Conservation (phyloP, 352 stramenopile genomes). For the Phytophthora hybrid region DNA sequence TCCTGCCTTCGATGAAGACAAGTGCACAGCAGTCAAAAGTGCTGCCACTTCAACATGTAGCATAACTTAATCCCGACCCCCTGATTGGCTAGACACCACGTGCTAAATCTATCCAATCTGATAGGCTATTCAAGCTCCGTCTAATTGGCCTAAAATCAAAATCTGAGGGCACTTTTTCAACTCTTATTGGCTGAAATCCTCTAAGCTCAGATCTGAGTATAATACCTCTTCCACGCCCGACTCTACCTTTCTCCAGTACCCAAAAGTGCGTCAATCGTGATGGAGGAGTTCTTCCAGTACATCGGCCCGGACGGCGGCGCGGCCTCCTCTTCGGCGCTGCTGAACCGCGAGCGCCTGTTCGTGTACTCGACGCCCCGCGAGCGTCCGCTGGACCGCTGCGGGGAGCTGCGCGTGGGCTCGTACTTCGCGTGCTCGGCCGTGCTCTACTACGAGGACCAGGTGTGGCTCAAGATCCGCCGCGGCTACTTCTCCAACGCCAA, state of each 20-base stretch:
- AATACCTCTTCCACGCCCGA: too few relatives aligned
- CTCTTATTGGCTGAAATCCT: too few relatives aligned
- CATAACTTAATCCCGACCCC: background rate
- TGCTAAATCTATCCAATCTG: too few relatives aligned
- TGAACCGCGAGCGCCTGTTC: slow-evolving; percentile 60
- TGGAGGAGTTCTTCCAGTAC: slow-evolving; percentile 85
- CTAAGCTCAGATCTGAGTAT: too few relatives aligned
- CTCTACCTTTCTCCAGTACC: too few relatives aligned
- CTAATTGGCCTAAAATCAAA: background rate
- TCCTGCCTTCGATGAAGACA: too few relatives aligned
- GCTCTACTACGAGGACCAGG: slow-evolving; percentile 60
- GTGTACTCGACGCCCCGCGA: slow-evolving; percentile 73
- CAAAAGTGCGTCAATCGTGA: slow-evolving; percentile 18
- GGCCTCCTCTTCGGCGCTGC: slow-evolving; percentile 24
- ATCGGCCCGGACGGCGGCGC: slow-evolving; percentile 46
- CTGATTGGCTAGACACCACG: background rate
- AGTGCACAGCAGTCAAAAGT: too few relatives aligned
- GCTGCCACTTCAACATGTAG: slow-evolving; percentile 12
- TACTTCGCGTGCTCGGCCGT: slow-evolving; percentile 77
- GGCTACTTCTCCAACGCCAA: slow-evolving; percentile 79
- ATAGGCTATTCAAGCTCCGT: too few relatives aligned
- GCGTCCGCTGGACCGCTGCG: slow-evolving; percentile 65
- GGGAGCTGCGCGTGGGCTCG: slow-evolving; percentile 61
- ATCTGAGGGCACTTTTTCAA: slow-evolving; percentile 7
- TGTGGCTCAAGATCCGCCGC: slow-evolving; percentile 84